These are phyloP conservation scores for Syncephalastrum monosporum DNA, from an alignment of 371 early-diverging fungal species.

Conservation along the genomic window DNA sequence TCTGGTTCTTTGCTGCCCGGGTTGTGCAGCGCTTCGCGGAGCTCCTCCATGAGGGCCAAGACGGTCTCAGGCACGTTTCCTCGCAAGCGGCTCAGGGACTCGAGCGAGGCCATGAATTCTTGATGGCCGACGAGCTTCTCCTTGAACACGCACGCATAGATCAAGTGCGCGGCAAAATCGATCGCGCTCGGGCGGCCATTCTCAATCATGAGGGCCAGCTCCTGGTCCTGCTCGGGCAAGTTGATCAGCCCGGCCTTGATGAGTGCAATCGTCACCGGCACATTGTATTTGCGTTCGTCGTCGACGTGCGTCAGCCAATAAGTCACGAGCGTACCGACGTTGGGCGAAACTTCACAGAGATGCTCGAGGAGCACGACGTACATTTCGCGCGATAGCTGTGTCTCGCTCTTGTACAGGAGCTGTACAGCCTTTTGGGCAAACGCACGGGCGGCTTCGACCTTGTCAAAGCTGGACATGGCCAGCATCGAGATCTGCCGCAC, in stretches of 20 bases:
- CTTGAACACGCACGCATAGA: slow-evolving; percentile 70
- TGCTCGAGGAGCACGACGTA: slow-evolving; percentile 80
- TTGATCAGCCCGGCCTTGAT: slow-evolving; percentile 77
- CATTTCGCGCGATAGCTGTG: slow-evolving; percentile 72
- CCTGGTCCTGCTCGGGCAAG: slow-evolving; percentile 81
- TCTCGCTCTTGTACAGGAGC: slow-evolving; percentile 77
- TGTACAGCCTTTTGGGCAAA: slow-evolving; percentile 89
- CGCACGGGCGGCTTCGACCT: slow-evolving; percentile 76
- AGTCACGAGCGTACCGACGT: slow-evolving; percentile 80
- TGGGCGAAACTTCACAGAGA: slow-evolving; percentile 76
- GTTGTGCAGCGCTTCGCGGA: slow-evolving; percentile 13
- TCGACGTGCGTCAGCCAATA: slow-evolving; percentile 92
- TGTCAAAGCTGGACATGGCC: slow-evolving; percentile 65
- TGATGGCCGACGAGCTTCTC: slow-evolving; percentile 57
- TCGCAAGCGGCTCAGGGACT: slow-evolving; percentile 64
- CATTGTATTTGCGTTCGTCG: slow-evolving; percentile 91
- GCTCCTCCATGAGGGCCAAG: slow-evolving; percentile 43
- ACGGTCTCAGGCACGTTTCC: slow-evolving; percentile 69
- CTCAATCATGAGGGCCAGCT: slow-evolving; percentile 82
- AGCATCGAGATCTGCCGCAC: slow-evolving; percentile 73
- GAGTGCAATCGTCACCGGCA: slow-evolving; percentile 78
- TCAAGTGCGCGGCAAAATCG: slow-evolving; percentile 76
- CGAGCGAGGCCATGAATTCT: slow-evolving; percentile 75
- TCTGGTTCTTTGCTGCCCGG: slow-evolving; percentile 28
- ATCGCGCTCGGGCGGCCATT: slow-evolving; percentile 66